These are phyloP conservation scores for Aspergillus affinis DNA, from an alignment of 495 filamentous ascomycete species.

Conservation along the genomic window DNA sequence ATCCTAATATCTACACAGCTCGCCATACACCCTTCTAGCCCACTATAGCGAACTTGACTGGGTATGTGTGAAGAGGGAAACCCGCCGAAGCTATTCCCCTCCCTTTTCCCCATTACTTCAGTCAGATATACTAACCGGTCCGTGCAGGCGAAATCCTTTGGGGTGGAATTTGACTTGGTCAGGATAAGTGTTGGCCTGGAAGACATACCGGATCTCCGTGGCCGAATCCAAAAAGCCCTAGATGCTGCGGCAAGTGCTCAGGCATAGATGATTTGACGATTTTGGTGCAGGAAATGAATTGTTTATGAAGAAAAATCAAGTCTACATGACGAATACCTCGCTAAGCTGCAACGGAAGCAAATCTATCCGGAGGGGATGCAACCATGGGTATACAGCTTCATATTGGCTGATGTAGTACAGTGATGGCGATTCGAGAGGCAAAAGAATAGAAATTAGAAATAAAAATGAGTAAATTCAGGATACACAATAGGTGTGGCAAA, in stretches of 20 bases:
- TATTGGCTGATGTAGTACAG: not conserved
- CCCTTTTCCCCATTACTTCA: not conserved
- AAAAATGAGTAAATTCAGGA: too few relatives aligned
- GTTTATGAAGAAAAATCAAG: not conserved
- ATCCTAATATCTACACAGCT: conserved; percentile 42
- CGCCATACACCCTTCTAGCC: conserved; percentile 86
- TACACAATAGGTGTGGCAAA: too few relatives aligned
- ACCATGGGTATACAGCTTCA: not conserved
- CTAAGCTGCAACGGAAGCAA: not conserved
- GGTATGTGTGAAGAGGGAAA: conserved; percentile 44
- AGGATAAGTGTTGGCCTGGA: conserved; percentile 91
- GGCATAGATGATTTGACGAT: not conserved
- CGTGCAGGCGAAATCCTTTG: conserved; percentile 66
- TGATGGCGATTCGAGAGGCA: too few relatives aligned
- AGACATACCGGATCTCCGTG: conserved; percentile 62
- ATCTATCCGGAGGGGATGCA: not conserved
- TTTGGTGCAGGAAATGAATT: not conserved
- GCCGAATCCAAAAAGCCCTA: conserved; percentile 49
- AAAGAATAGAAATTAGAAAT: too few relatives aligned
- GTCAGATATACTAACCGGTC: conserved; percentile 11
- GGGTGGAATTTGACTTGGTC: conserved; percentile 74
- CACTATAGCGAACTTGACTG: conserved; percentile 93
- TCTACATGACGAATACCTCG: not conserved
- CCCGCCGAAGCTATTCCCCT: conserved; percentile 9
- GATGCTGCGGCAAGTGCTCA: conserved; percentile 35